Percentiles rank a stretch among this genome's conserved stretches.
Conservation (phyloP, 306 rosid genomes). For the Casuarina glauca region DNA sequence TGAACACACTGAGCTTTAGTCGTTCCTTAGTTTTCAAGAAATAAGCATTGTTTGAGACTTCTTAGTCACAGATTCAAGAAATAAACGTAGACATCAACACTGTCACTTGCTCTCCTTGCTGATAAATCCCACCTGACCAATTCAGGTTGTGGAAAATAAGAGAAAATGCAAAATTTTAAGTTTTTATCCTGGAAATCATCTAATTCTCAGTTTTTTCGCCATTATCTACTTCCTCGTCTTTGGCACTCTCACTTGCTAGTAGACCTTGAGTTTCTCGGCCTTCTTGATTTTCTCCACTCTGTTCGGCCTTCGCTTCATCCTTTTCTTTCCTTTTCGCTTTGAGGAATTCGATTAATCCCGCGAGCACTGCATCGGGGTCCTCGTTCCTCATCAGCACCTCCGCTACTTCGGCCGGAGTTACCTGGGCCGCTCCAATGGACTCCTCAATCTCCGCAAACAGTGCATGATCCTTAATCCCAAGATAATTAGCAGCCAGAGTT, state of each 20-base stretch:
- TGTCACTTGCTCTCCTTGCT: neutral
- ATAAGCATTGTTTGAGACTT: too few species aligned
- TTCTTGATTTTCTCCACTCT: too few species aligned
- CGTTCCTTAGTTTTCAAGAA: too few species aligned
- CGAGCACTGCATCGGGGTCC: conserved; percentile 10
- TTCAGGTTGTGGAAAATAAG: too few species aligned
- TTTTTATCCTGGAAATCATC: neutral
- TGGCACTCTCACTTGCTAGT: too few species aligned
- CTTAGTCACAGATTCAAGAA: too few species aligned
- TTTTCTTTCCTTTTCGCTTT: neutral
- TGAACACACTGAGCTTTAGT: too few species aligned
- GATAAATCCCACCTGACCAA: too few species aligned
- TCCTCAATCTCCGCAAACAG: conserved; percentile 32
- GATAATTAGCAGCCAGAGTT: conserved; percentile 35
- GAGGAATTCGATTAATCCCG: conserved; percentile 31
- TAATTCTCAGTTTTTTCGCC: neutral
- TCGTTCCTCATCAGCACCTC: conserved; percentile 37
- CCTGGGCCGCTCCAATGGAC: conserved; percentile 11
- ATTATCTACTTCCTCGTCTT: neutral
- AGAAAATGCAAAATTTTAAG: too few species aligned
- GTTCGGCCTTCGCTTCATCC: too few species aligned
- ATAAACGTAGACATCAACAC: too few species aligned
- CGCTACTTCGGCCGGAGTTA: conserved; percentile 45
- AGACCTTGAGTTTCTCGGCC: too few species aligned
- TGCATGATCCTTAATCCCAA: conserved; percentile 36